A percentile compares a stretch with the other conserved stretches of the same genome.
Evolutionary conservation across 306 rosid genomes (phyloP).

Genomic region (Vigna mungo): DNA sequence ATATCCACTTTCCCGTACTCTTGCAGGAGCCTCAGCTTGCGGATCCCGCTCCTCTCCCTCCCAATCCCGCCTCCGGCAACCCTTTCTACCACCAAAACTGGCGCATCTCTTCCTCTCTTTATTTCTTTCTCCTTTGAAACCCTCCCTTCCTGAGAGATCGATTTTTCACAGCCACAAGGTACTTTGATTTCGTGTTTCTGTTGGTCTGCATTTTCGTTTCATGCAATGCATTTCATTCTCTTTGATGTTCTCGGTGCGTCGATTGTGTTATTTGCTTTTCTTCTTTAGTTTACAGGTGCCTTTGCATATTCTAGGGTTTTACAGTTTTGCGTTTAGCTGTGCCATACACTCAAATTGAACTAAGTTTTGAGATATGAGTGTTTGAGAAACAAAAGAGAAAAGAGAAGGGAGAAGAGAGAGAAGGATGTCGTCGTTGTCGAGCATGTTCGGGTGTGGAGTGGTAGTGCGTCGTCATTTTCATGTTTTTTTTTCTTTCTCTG

Average conservation of each 20-base stretch:
- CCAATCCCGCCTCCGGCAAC: conserved; percentile 83
- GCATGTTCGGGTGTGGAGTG: too few relatives aligned
- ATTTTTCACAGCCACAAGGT: not conserved
- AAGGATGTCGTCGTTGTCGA: too few relatives aligned
- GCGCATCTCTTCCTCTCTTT: conserved; percentile 56
- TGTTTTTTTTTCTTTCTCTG: too few relatives aligned
- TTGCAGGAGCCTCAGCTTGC: conserved; percentile 77
- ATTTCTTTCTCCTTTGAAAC: not conserved
- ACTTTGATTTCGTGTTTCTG: not conserved
- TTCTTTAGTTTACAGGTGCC: not conserved
- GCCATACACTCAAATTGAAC: too few relatives aligned
- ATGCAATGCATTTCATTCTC: conserved; percentile 17
- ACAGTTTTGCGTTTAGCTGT: not conserved
- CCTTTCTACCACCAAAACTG: conserved; percentile 90
- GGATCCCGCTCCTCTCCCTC: conserved; percentile 76
- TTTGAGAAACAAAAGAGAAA: too few relatives aligned
- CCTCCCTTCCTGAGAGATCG: not conserved
- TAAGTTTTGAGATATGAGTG: too few relatives aligned
- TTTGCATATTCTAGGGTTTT: not conserved
- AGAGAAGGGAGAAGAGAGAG: too few relatives aligned
- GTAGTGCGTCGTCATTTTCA: too few relatives aligned
- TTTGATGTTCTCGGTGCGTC: not conserved
- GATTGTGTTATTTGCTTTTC: not conserved
- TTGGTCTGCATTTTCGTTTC: conserved; percentile 37
- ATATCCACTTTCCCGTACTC: conserved; percentile 72